Conservation (phyloP, 176 grass and related monocot genomes). For the Oryza meyeriana region DNA sequence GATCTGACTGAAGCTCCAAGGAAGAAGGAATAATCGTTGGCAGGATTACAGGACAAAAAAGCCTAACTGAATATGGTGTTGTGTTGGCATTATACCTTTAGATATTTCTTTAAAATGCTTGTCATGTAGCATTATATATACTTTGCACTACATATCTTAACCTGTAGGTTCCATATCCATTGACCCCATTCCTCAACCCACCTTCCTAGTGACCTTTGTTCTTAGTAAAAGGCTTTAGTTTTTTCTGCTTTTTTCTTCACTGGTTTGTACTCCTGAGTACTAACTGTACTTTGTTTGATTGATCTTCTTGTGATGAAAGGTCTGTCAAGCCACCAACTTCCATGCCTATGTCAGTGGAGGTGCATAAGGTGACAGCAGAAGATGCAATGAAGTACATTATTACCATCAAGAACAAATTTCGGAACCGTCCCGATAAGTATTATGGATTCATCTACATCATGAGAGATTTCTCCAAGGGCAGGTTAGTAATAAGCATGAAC, state of each 20-base stretch:
- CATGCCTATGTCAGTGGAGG: neutral
- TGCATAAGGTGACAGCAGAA: neutral
- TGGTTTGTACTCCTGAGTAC: neutral
- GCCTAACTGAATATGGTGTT: neutral
- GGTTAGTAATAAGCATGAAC: neutral
- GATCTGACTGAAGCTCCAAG: too few relatives aligned
- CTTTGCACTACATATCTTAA: neutral
- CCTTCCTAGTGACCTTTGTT: neutral
- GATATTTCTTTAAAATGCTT: too few relatives aligned
- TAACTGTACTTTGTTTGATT: neutral
- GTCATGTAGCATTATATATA: too few relatives aligned
- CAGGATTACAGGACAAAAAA: too few relatives aligned
- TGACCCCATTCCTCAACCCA: neutral
- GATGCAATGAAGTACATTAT: neutral
- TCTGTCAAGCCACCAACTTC: neutral
- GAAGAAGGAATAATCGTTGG: too few relatives aligned
- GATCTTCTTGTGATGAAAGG: neutral
- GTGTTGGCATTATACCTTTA: neutral
- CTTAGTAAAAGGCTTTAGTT: neutral
- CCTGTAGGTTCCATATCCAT: neutral
- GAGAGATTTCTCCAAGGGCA: neutral
- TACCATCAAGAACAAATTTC: neutral
- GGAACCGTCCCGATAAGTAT: neutral
- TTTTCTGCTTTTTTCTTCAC: neutral
- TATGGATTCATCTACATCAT: neutral